phyloP scores from a whole-genome alignment of 2,329 filamentous ascomycete genomes.

The Aspergillus hortae region DNA sequence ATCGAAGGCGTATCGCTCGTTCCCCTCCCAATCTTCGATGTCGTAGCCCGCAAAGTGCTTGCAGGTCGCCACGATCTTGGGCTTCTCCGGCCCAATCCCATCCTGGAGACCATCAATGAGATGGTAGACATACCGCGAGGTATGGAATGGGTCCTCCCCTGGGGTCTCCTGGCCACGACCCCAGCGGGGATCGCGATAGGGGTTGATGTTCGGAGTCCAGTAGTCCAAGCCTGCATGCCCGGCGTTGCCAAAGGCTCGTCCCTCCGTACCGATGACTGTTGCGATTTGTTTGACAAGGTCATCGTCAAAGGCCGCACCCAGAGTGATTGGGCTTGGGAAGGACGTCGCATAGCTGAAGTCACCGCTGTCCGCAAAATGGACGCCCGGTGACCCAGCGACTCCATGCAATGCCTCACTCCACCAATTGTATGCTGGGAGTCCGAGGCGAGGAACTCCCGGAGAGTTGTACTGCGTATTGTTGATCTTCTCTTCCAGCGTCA shows the following conservation, averaged over 20 bases:
- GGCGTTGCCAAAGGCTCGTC: slow-evolving; percentile 60
- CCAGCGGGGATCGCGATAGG: slow-evolving; percentile 60
- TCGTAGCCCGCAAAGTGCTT: slow-evolving; percentile 58
- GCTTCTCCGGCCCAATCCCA: slow-evolving; percentile 22
- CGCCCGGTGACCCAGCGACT: slow-evolving; percentile 48
- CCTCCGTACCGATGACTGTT: slow-evolving; percentile 52
- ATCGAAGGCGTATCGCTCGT: slow-evolving; percentile 21
- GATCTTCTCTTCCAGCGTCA: slow-evolving; percentile 53
- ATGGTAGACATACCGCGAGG: slow-evolving; percentile 13
- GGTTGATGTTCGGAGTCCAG: slow-evolving; percentile 61
- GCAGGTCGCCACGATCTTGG: slow-evolving; percentile 51
- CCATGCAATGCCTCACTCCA: slow-evolving; percentile 63
- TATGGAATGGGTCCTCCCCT: slow-evolving; percentile 49
- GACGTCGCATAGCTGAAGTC: slow-evolving; percentile 59
- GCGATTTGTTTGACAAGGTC: slow-evolving; percentile 54
- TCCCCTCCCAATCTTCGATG: slow-evolving; percentile 48
- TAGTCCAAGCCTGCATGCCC: slow-evolving; percentile 36
- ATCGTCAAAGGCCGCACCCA: slow-evolving; percentile 62
- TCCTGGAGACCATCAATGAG: slow-evolving; percentile 45
- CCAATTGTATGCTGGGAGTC: slow-evolving; percentile 57
- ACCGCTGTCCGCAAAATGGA: slow-evolving; percentile 49
- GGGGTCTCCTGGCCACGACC: slow-evolving; percentile 58
- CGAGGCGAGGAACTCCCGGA: slow-evolving; percentile 52
- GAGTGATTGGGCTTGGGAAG: slow-evolving; percentile 60
- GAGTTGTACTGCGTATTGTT: slow-evolving; percentile 45